Percentiles rank a stretch among this genome's conserved stretches.
phyloP scores from a whole-genome alignment of 2,329 filamentous ascomycete species.

The Corinectria fuckeliana region DNA sequence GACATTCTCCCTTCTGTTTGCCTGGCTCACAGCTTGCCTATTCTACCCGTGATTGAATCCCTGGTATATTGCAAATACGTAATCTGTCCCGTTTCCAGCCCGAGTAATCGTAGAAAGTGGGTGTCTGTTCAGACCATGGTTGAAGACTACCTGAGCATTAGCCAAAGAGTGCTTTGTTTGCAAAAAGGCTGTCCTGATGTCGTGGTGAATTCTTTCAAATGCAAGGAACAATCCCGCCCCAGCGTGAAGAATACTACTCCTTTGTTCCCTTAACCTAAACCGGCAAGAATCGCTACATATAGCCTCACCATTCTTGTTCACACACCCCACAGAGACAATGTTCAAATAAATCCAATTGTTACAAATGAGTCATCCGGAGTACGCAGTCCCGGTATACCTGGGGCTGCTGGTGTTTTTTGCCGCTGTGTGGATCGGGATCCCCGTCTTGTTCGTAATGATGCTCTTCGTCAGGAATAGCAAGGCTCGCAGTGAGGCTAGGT shows the following conservation, averaged over 20 bases:
- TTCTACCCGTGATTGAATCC: not conserved
- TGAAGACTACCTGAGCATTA: not conserved
- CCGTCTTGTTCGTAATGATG: slow-evolving; percentile 18
- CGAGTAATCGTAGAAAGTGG: not conserved
- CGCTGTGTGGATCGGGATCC: slow-evolving; percentile 27
- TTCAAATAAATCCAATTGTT: not conserved
- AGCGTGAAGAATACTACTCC: not conserved
- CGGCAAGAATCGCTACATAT: not conserved
- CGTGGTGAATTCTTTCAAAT: not conserved
- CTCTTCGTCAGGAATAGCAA: slow-evolving; percentile 16
- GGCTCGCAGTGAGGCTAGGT: slow-evolving; percentile 17
- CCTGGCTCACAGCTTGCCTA: not conserved
- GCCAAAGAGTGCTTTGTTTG: not conserved
- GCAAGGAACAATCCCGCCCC: not conserved
- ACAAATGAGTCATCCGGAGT: slow-evolving; percentile 27
- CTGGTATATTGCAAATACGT: not conserved
- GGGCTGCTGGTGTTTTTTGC: slow-evolving; percentile 23
- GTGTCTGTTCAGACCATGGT: not conserved
- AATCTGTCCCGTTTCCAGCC: not conserved
- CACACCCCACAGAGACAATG: no score
- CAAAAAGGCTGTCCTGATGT: not conserved
- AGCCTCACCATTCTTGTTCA: not conserved
- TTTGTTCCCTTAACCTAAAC: not conserved
- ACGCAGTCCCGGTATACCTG: slow-evolving; percentile 29
- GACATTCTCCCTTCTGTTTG: not conserved